Evolutionary conservation across 2,329 filamentous ascomycete species (phyloP), one percentile per base, ranked within the genome.

Genomic region (Calonectria montana): DNA sequence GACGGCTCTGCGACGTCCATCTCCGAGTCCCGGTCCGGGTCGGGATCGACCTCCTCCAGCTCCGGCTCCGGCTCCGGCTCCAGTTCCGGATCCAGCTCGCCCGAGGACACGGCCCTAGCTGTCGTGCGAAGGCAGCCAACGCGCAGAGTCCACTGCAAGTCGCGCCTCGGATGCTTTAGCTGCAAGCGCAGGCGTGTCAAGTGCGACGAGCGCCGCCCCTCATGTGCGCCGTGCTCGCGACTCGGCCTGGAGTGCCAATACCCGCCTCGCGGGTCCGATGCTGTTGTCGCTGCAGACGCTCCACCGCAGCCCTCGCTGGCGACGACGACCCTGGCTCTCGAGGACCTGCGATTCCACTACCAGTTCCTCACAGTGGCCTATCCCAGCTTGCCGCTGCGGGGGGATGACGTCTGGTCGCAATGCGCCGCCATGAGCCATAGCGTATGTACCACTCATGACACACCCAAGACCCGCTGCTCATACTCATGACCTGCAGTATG

Each of bases 271-370:
- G 72, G 10, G 47, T 69, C 25, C 9, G 73, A n/a, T 57, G 63
- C 35, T 7, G 71, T 63, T 35, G 71, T 15, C 45, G 35, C 31
- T 9, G 43, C 45, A 23, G 61, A 61, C 10, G 27, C 67, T 7
- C 65, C 75, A 18, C 65, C 75, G 15, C 66, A 73, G 18, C 62
- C 75, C 41, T 63, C 71, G 9, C 50, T 74, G 29, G 72, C 75
- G 27, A 68, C 61, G 23, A 68, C 61, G 9, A 47, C 43, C 35
- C 86, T 87, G 68, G 81, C 79, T 29, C 76, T 84, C 18, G 81
- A 86, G 48, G 87, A 89, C 73, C 82, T 89, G 78, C 81, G 85
- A 9, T 87, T 88, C 73, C 88, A 88, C 71, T 86, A 88, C 70
- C 87, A 88, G 72, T 89, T 88, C 71, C 74, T 89, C 15, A 80